Evolutionary conservation across 768 basidiomycete species (phyloP), one percentile per base, ranked within the genome.

Genomic region (Collybia mongolica): DNA sequence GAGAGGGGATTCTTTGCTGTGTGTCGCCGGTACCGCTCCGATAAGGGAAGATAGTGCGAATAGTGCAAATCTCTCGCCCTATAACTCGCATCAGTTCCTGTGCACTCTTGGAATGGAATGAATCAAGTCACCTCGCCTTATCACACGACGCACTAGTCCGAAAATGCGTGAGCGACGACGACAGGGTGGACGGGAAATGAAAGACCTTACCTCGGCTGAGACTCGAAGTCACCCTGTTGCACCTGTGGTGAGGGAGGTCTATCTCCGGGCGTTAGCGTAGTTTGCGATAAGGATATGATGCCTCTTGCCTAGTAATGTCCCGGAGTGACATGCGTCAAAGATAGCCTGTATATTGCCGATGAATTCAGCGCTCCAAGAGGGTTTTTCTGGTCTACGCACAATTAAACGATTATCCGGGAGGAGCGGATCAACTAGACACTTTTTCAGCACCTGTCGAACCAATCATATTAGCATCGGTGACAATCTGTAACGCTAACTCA

Each of bases 231-330:
- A 47, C 46, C 15, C 46, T 39, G 37, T 47, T 47, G 24, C 46
- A 47, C 24, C 23, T 47, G 26, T 47, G 46, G 24, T 47, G 46
- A 2, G 46, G 46, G 8, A 47, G 23, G 37, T 47, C 46, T 47
- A 20, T 14, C 9, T 32, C 26, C 5, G 11, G 11, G 14, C 3
- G 32, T 32, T 9, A 32, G 11, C 32, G 14, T 32, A 12, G 14
- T 9, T 3, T 9, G 32, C 2, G 11, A 14, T 9, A 32, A 9
- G n/a, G 24, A 37, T 7, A 26, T 14, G 9, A 14, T 6, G 36
- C 11, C 3, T 32, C 32, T 11, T 47, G 39, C 46, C 46, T 18
- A 47, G 23, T n/a, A 47, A 47, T 4, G 46, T 47, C 8, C 36
- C 23, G 18, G 46, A 47, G 35, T 39, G 37, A 18, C 46, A 47